Evolutionary conservation across 2,329 filamentous ascomycete genomes (phyloP), one percentile per base, ranked within the genome.

Genomic region (Orbilia quercus): DNA sequence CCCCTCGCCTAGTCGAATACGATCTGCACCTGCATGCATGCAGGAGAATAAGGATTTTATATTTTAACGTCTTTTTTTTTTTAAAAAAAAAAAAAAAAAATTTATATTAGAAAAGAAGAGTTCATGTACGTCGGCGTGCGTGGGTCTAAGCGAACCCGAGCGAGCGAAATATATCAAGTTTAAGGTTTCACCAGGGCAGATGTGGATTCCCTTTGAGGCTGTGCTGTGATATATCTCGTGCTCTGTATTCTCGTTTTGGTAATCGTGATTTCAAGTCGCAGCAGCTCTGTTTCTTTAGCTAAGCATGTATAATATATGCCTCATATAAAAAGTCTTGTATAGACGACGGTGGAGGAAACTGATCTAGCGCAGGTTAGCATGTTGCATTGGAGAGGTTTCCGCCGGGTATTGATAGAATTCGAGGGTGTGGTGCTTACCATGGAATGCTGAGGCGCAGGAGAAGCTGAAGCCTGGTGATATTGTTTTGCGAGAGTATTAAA

Each of bases 1-100:
- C 25, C 58, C 59, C 67, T 55, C 25, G 47, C 47, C 20, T n/a
- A n/a, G n/a, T n/a, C n/a, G n/a, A 23, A 14, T 3, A 51, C 36
- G 69, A 73, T 73, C 69, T 60, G 60, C 69, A 51, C 54, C 47
- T 73, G 67, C 67, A 73, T 66, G 69, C 69, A 73, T 65, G 67
- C 67, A 65, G 48, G 60, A 51, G 45, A 18, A 40, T 38, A n/a
- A n/a, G 28, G 28, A 31, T 4, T 5, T 5, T 34, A 22, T 64
- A 42, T 31, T 55, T 62, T 50, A 38, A 50, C 22, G 50, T 57
- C 57, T 57, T 12, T 53, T 20, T 40, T 4, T 40, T 28, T 7
- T 36, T 16, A 25, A 18, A 20, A 12, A n/a, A n/a, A n/a, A n/a
- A n/a, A n/a, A n/a, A n/a, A n/a, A n/a, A n/a, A n/a, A n/a, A n/a